Conservation (phyloP, 2,329 filamentous ascomycete genomes). For the Thielaviopsis musarum region DNA sequence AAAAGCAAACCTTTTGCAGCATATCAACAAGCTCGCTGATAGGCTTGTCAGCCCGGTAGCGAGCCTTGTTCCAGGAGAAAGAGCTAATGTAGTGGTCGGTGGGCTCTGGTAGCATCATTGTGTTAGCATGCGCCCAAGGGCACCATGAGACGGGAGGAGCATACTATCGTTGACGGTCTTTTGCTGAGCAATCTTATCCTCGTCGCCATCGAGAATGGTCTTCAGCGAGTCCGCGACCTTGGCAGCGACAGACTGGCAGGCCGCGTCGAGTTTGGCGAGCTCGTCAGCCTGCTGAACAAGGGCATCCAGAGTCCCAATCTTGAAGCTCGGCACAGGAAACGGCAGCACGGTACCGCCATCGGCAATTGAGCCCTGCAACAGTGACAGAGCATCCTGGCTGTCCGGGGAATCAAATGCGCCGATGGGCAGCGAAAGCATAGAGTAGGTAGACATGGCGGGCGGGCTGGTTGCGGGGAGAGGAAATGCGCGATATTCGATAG, state of each 20-base stretch:
- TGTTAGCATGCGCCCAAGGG: constrained; percentile 6
- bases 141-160: constrained; percentile 18
- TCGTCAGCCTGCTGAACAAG: constrained; percentile 95
- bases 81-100: constrained; percentile 80
- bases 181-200: constrained; percentile 66
- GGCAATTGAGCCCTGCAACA: constrained; percentile 53
- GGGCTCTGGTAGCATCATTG: constrained; percentile 45
- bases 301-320: constrained; percentile 90
- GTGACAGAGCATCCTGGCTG: constrained; percentile 63
- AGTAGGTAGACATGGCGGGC: constrained; percentile 40
- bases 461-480: background rate
- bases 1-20: constrained; percentile 55
- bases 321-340: constrained; percentile 84
- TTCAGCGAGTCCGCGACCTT: constrained; percentile 81
- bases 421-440: constrained; percentile 77
- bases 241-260: constrained; percentile 64
- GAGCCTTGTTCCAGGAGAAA: constrained; percentile 95
- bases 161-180: constrained; percentile 89
- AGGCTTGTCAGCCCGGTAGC: constrained; percentile 85
- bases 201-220: constrained; percentile 67
- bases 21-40: constrained; percentile 74
- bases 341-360: constrained; percentile 61
- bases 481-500: constrained; percentile 8
- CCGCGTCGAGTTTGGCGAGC: constrained; percentile 67
- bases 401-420: constrained; percentile 70